These are phyloP conservation scores for Sporothrix inflata DNA, from an alignment of 2,329 filamentous ascomycete species.

Conservation along the genomic window DNA sequence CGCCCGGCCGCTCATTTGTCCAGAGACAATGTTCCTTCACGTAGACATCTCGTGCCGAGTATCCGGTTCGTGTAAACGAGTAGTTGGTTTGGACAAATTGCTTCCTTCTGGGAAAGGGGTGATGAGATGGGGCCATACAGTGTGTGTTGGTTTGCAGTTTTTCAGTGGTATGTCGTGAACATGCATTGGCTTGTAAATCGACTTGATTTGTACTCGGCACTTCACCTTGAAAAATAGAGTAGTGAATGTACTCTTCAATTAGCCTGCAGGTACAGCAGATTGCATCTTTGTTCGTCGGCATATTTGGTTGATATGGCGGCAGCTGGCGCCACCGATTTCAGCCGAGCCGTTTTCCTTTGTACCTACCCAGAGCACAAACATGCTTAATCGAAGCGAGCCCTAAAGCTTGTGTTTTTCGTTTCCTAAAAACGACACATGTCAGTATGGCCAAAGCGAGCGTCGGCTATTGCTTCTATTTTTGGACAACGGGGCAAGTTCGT, in stretches of 20 bases:
- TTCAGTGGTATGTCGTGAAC: neutral
- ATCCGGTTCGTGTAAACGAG: neutral
- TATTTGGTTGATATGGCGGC: neutral
- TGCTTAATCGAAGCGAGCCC: neutral
- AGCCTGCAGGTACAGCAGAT: conserved; percentile 15
- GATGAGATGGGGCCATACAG: neutral
- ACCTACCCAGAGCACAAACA: neutral
- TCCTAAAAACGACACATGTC: neutral
- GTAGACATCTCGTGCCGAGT: conserved; percentile 1
- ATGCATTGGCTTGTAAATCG: too few species aligned
- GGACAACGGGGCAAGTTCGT: neutral
- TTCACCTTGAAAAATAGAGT: neutral
- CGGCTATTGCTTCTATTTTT: neutral
- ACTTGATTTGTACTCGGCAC: neutral
- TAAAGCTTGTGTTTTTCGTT: neutral
- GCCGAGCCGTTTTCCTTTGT: neutral
- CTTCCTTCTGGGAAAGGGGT: neutral
- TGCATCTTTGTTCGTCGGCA: neutral
- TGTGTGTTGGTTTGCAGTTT: too few species aligned
- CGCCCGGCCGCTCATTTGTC: neutral
- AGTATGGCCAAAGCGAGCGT: neutral
- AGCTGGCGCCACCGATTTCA: neutral
- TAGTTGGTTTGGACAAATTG: neutral
- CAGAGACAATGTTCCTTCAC: neutral
- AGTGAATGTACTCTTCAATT: neutral